phyloP scores from a whole-genome alignment of 345 rosid species.

The Atalantia buxifolia region DNA sequence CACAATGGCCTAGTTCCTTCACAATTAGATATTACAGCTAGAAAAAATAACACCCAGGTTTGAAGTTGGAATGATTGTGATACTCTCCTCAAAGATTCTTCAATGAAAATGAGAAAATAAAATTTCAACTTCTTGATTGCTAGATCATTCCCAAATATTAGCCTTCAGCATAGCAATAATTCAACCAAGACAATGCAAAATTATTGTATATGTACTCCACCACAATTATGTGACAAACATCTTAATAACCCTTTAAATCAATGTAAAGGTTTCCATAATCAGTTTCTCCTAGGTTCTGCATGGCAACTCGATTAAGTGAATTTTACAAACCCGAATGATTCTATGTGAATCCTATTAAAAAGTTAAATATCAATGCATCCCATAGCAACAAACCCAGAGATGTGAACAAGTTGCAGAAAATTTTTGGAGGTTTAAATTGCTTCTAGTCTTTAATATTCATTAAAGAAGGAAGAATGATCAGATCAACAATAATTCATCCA shows the following conservation, averaged over 20 bases:
- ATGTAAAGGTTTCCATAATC: neutral
- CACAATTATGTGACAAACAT: neutral
- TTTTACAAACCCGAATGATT: neutral
- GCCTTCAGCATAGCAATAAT: constrained; percentile 10
- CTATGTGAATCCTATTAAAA: neutral
- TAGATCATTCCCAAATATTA: neutral
- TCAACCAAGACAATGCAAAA: neutral
- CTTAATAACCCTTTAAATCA: neutral
- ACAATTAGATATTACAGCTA: neutral
- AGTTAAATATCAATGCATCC: neutral
- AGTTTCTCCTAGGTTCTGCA: neutral
- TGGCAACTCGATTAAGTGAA: neutral
- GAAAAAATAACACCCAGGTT: neutral
- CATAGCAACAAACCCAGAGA: neutral
- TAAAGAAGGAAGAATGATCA: neutral
- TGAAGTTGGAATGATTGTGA: constrained; percentile 4
- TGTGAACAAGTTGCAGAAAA: constrained; percentile 5
- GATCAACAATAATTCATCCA: neutral
- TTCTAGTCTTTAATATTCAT: neutral
- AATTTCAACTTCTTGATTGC: neutral
- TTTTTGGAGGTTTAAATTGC: neutral
- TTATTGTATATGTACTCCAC: neutral
- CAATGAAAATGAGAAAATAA: neutral
- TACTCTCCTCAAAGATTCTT: neutral
- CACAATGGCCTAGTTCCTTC: neutral